These are phyloP conservation scores for Euphorbia schlechtendalii DNA, from an alignment of 441 rosid genomes.

Conservation along the genomic window DNA sequence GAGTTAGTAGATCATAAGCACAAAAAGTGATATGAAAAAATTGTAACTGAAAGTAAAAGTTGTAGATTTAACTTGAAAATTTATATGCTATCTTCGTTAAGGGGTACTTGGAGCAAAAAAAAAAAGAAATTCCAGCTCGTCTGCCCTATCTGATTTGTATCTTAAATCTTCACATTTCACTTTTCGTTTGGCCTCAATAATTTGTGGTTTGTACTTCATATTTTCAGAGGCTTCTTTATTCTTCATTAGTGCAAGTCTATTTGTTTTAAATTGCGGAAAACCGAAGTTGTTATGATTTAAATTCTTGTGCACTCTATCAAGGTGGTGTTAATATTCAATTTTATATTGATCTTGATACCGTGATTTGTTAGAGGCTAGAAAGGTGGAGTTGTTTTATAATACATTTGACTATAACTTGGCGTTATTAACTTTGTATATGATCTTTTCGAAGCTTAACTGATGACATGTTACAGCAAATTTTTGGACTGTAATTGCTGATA, in stretches of 20 bases:
- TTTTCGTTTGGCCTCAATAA: too few species aligned
- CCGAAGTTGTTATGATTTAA: too few species aligned
- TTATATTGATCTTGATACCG: too few species aligned
- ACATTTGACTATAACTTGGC: neutral
- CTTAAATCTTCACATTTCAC: neutral
- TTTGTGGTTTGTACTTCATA: neutral
- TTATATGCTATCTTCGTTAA: neutral
- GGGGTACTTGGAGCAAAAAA: neutral
- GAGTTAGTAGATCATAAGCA: neutral
- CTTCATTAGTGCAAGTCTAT: neutral
- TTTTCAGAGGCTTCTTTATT: neutral
- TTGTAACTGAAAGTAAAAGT: neutral
- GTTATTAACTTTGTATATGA: neutral
- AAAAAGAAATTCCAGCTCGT: neutral
- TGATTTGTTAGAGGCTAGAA: too few species aligned
- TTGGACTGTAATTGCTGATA: slow-evolving; percentile 3
- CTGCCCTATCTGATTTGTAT: neutral
- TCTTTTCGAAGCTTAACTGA: neutral
- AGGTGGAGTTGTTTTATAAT: neutral
- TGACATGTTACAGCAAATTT: neutral
- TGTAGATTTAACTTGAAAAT: neutral
- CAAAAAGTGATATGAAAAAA: neutral
- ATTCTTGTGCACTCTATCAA: neutral
- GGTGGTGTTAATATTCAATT: neutral
- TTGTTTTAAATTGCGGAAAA: neutral